Base-by-base conservation (phyloP, 192 early-diverging fungal species). In the Kickxella alabastrina region DNA sequence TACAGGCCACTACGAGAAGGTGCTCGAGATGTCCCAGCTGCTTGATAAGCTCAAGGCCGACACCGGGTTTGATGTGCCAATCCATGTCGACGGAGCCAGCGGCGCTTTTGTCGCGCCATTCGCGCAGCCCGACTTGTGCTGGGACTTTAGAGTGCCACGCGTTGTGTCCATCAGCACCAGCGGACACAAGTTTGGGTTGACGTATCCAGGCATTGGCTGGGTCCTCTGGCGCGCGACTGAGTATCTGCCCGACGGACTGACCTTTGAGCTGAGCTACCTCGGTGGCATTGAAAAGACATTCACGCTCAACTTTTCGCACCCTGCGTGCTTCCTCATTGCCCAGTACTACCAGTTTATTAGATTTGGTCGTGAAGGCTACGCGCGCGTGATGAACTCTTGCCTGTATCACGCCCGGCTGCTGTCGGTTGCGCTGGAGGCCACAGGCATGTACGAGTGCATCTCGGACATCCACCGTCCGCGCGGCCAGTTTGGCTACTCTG, bases 81-180 rank as follows among this genome's bases (percentile, higher is more conserved):
- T 92, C 57, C 91, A 92, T 62, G 83, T 92, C 36, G 91, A 92
- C 55, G 91, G 84, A 4, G 91, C 91, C 42, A 81, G 82, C 52
- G 91, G 91, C 35, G 91, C 87, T 12, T 89, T 92, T 44, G 76
- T 92, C n/a, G 91, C 89, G 9, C 91, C 91, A 3, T 92, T 92
- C 78, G 78, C 82, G 6, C 75, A 74, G 35, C 89, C 89, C 17
- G 77, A 86, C 9, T 73, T 91, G 27, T 68, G 75, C 43, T 92
- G 90, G 90, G 75, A 80, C 55, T 87, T 87, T 57, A 55, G 82
- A 14, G 70, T 90, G 12, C 57, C 62, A 3, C 84, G 79, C 12
- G 91, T 92, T 10, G 79, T 76, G 6, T 87, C 85, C 15, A 92
- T 92, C 69, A 91, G 90, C 60, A 81, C 81, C 17, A 87, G 85